Percentiles rank a stretch among this genome's conserved stretches.
Conservation (phyloP, 2,329 filamentous ascomycete genomes). For the Aspergillus sp. region DNA sequence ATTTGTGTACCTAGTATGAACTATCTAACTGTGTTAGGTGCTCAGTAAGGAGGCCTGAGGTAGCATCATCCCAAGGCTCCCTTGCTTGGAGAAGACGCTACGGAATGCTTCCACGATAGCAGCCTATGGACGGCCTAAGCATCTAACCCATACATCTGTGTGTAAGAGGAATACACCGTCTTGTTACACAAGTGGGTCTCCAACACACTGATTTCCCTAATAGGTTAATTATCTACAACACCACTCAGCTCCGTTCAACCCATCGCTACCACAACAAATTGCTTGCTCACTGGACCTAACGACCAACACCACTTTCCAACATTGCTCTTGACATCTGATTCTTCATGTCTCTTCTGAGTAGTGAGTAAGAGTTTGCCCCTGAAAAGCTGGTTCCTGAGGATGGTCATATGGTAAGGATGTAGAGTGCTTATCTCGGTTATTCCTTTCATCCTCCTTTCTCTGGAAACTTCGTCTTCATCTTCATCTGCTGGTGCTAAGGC, state of each 20-base stretch:
- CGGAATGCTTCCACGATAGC: not conserved
- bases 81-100: not conserved
- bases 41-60: not conserved
- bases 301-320: not conserved
- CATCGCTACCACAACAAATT: not conserved
- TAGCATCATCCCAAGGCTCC: not conserved
- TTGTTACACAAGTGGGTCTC: not conserved
- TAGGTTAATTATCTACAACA: not conserved
- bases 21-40: not conserved
- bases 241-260: not conserved
- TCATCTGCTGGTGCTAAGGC: conserved; percentile 5
- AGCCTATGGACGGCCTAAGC: too few species aligned
- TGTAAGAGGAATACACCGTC: not conserved
- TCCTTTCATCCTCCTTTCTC: not conserved
- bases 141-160: not conserved
- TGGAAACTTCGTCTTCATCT: not conserved
- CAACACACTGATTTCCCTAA: too few species aligned
- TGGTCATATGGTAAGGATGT: conserved; percentile 1
- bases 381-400: not conserved
- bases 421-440: conserved; percentile 8
- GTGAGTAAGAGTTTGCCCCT: not conserved
- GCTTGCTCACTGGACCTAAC: not conserved
- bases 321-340: too few species aligned
- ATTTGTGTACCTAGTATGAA: not conserved
- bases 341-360: too few species aligned